Evolutionary conservation across 306 rosid species (phyloP).

Genomic region (Trichosanthes cucumerina): DNA sequence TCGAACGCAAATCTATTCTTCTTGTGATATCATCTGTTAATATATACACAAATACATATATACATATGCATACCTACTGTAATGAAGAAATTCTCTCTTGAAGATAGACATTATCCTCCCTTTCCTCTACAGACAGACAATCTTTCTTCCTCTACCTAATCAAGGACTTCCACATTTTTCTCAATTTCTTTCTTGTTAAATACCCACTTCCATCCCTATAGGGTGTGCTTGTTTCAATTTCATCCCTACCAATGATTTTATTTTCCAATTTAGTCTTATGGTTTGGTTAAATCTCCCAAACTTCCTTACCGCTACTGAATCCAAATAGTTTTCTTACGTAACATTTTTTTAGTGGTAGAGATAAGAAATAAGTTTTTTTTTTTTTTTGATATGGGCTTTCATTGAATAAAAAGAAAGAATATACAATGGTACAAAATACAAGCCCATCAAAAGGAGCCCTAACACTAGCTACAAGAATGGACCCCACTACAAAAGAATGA

Average conservation of each 20-base stretch:
- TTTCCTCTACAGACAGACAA: background rate
- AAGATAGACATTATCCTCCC: background rate
- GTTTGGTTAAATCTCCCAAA: background rate
- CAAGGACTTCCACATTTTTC: background rate
- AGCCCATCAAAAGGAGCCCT: background rate
- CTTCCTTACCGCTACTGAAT: background rate
- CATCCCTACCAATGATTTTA: background rate
- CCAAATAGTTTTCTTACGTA: background rate
- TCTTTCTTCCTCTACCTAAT: background rate
- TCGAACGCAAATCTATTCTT: background rate
- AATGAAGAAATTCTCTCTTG: background rate
- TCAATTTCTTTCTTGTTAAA: background rate
- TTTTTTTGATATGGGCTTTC: background rate
- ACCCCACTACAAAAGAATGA: background rate
- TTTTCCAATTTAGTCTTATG: background rate
- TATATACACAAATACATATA: background rate
- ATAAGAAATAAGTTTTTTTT: background rate
- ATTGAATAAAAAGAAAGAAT: background rate
- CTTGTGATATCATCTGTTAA: background rate
- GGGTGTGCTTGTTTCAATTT: background rate
- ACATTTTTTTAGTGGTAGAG: background rate
- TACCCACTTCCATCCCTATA: background rate
- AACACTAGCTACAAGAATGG: background rate
- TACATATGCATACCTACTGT: background rate
- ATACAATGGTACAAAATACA: background rate